Base-by-base conservation (phyloP, 495 filamentous ascomycete species). In the Aspergillus cavernicola region DNA sequence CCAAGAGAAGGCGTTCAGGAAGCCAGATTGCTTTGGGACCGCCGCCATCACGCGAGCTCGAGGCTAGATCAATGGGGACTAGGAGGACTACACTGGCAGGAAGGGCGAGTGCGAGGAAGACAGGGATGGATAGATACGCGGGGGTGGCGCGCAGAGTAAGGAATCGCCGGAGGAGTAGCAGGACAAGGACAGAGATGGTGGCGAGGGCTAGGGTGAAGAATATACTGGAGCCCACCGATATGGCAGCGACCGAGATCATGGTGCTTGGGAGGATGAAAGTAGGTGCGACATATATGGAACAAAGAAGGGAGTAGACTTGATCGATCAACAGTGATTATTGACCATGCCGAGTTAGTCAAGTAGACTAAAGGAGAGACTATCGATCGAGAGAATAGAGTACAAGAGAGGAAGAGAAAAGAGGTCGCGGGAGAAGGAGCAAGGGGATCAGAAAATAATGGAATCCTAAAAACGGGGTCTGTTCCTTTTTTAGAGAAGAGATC, bases 51-150 rank as follows among this genome's bases (percentile, higher is more conserved):
- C 83, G 80, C 15, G 86, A 83, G 63, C 81, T 92, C 2, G 91
- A 96, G 3, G 93, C 90, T 55, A 98, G 81, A 72, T 98, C 93
- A 59, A 98, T 97, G 4, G 93, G 93, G 0, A 98, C 91, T 18
- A 98, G 79, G 16, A 98, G 77, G n/a, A 97, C 85, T 58, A 97
- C 92, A 67, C 88, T 92, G 47, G 89, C 88, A 11, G 93, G 95
- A 18, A 98, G 85, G 43, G 89, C 89, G 65, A 98, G 77, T 26
- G 91, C 89, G 58, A 98, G 86, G 67, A 98, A 97, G 49, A 97
- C 85, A 32, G 93, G 91, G 1, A 96, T 80, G 46, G 90, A 78
- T n/a, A 97, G 78, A 68, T 92, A 97, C 53, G 87, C 88, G 0
- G 93, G 92, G 1, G 93, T 96, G 22, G 86, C 84, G 50, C 93